Evolutionary conservation across 225 moss, liverwort and hornwort genomes (phyloP).

Genomic region (Asterella californica): DNA sequence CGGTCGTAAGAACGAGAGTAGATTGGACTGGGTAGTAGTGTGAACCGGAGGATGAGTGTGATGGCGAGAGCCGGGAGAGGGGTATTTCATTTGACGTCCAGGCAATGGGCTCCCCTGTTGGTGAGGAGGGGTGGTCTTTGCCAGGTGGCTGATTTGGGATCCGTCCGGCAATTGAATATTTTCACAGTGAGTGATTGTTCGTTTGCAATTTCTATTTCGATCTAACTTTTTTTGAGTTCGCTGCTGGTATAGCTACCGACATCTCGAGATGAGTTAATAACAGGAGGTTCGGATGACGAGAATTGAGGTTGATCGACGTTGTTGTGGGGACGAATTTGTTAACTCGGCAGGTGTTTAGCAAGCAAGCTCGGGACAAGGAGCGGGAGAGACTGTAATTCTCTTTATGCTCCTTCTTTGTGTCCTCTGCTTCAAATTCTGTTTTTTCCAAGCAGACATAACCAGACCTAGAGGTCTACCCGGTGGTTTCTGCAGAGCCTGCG

Average conservation of each 20-base stretch:
- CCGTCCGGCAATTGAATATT: conserved; percentile 31
- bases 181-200: conserved; percentile 25
- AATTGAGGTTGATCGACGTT: background rate
- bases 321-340: background rate
- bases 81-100: background rate
- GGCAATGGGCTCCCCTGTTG: background rate
- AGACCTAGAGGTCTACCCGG: background rate
- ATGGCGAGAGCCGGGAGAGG: background rate
- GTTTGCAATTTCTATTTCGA: background rate
- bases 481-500: background rate
- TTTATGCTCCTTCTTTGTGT: background rate
- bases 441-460: background rate
- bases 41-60: no score
- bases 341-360: conserved; percentile 37
- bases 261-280: background rate
- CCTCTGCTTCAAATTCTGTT: background rate
- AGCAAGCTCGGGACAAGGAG: conserved; percentile 45
- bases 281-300: background rate
- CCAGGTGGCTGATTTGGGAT: background rate
- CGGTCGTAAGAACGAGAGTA: no score
- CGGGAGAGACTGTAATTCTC: conserved; percentile 36
- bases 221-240: background rate
- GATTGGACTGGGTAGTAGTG: no score
- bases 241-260: background rate
- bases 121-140: background rate